Evolutionary conservation across 2,329 filamentous ascomycete genomes (phyloP).

Genomic region (Cephalotrichum gorgonifer): DNA sequence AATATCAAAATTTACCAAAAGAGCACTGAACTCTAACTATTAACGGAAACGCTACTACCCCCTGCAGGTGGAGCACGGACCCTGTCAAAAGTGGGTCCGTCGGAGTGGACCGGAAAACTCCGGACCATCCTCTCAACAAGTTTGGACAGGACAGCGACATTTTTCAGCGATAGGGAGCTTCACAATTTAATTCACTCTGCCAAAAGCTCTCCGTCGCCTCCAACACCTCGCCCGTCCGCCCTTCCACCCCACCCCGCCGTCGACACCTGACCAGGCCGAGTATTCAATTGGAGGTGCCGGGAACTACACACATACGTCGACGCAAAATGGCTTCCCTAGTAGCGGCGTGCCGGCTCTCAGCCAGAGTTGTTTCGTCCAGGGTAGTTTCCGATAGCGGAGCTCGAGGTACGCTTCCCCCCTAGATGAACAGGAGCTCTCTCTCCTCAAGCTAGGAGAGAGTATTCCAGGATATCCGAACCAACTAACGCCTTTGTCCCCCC

Average conservation of each 20-base stretch:
- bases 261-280: not conserved
- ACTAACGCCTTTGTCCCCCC: constrained; percentile 7
- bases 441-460: not conserved
- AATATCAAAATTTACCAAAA: not conserved
- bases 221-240: not conserved
- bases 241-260: not conserved
- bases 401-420: constrained; percentile 36
- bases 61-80: not conserved
- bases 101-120: not conserved
- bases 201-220: not conserved
- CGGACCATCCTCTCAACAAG: constrained; percentile 1
- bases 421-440: not conserved
- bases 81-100: not conserved
- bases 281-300: not conserved
- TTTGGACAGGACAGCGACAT: constrained; percentile 2
- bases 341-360: constrained; percentile 53
- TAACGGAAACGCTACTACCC: not conserved
- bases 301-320: not conserved
- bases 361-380: constrained; percentile 45
- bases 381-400: constrained; percentile 40
- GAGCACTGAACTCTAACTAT: not conserved
- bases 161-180: not conserved
- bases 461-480: constrained; percentile 6
- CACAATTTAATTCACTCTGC: not conserved
- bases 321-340: constrained; percentile 60